Conservation (phyloP, 2,329 filamentous ascomycete species). For the Colletotrichum destructivum region DNA sequence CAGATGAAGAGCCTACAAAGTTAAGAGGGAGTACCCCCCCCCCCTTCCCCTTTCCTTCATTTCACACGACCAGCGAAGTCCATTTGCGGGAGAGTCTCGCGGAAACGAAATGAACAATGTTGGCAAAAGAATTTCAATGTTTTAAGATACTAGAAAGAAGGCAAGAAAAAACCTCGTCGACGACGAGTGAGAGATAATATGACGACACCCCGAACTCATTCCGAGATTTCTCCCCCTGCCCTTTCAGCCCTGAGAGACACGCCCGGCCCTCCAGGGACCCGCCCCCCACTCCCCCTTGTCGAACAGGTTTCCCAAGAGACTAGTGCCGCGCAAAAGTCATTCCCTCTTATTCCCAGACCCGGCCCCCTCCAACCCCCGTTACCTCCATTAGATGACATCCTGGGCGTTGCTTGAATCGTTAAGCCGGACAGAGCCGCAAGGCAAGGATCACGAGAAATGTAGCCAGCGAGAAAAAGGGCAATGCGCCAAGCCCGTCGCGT, state of each 20-base stretch:
- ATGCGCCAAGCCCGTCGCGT: neutral
- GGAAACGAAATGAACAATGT: too few relatives aligned
- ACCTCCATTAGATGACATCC: neutral
- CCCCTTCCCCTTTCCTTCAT: too few relatives aligned
- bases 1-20: neutral
- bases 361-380: neutral
- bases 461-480: neutral
- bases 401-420: too few relatives aligned
- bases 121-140: too few relatives aligned
- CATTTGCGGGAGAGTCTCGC: neutral
- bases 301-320: slow-evolving; percentile 6
- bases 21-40: too few relatives aligned
- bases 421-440: slow-evolving; percentile 26
- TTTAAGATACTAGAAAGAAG: neutral
- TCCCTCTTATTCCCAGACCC: slow-evolving; percentile 42
- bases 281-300: neutral
- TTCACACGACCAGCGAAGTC: neutral
- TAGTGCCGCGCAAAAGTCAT: slow-evolving; percentile 27
- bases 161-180: neutral
- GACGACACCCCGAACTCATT: slow-evolving; percentile 39
- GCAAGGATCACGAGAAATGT: neutral
- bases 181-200: slow-evolving; percentile 2
- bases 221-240: slow-evolving; percentile 39
- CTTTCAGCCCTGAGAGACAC: slow-evolving; percentile 29
- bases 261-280: neutral